These are phyloP conservation scores for Cryptococcus maquisensis DNA, from an alignment of 1,284 basidiomycete species.

Conservation along the genomic window DNA sequence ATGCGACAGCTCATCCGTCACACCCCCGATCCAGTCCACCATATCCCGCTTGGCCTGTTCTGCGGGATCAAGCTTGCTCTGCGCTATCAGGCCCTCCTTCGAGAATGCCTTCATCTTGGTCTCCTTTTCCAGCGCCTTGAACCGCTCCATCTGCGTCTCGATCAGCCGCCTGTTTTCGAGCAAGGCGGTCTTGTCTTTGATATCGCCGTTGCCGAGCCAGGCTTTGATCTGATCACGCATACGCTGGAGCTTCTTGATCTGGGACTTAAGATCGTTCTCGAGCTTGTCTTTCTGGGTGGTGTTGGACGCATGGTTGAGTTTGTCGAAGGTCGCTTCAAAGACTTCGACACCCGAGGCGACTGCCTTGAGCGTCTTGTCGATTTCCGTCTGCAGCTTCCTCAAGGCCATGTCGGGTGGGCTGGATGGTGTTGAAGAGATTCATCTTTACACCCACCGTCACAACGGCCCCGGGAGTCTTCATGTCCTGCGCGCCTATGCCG, in stretches of 20 bases:
- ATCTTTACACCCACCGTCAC: too few relatives aligned
- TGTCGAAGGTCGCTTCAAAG: constrained; percentile 93
- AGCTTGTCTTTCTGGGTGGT: constrained; percentile 92
- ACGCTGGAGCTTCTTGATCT: constrained; percentile 98
- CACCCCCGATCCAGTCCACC: constrained; percentile 76
- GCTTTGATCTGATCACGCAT: constrained; percentile 99
- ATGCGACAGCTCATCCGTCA: constrained; percentile 86
- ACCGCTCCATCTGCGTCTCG: constrained; percentile 99
- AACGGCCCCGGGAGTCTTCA: too few relatives aligned
- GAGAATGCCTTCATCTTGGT: constrained; percentile 99
- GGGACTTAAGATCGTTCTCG: constrained; percentile 90
- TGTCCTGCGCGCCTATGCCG: too few relatives aligned
- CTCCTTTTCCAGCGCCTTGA: constrained; percentile 99
- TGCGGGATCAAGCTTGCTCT: constrained; percentile 90
- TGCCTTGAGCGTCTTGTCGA: constrained; percentile 93
- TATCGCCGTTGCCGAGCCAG: constrained; percentile 96
- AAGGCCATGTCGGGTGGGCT: constrained; percentile 35
- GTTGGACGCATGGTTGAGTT: constrained; percentile 90
- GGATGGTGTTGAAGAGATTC: not conserved
- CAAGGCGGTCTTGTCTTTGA: constrained; percentile 95
- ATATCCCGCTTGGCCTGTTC: constrained; percentile 94
- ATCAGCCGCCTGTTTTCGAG: constrained; percentile 93
- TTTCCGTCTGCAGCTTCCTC: constrained; percentile 63
- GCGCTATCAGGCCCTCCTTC: constrained; percentile 94
- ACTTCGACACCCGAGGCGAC: constrained; percentile 88